Percentiles rank a stretch among this genome's conserved stretches.
Conservation (phyloP, 305 asterid species). For the Salvia sclarea region DNA sequence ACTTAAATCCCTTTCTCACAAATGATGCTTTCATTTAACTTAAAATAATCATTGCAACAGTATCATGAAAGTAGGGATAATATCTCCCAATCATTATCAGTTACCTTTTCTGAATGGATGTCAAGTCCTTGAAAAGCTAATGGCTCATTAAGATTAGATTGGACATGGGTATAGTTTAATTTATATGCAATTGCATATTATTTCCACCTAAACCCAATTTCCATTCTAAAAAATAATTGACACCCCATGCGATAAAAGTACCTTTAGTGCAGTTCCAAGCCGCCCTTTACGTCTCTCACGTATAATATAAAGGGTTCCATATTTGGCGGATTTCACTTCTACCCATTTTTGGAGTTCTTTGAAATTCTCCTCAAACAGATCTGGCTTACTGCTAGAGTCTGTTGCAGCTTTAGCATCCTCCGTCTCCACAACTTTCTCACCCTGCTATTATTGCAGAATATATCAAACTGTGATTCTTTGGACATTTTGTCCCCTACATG, state of each 20-base stretch:
- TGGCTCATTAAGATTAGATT: neutral
- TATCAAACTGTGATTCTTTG: neutral
- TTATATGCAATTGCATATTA: slow-evolving; percentile 10
- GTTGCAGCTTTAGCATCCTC: slow-evolving; percentile 45
- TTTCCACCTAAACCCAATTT: slow-evolving; percentile 9
- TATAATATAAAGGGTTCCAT: slow-evolving; percentile 66
- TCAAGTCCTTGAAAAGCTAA: neutral
- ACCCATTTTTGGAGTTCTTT: slow-evolving; percentile 92
- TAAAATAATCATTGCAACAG: no score
- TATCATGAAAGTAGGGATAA: no score
- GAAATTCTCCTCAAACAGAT: slow-evolving; percentile 78
- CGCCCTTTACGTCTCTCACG: slow-evolving; percentile 76
- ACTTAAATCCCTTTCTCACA: no score
- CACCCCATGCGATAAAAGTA: slow-evolving; percentile 32
- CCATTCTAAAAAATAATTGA: neutral
- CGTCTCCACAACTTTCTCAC: slow-evolving; percentile 42
- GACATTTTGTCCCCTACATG: neutral
- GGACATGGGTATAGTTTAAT: neutral
- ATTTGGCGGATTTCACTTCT: slow-evolving; percentile 69
- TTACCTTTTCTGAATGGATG: neutral
- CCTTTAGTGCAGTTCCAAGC: slow-evolving; percentile 91
- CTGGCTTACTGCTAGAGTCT: slow-evolving; percentile 45
- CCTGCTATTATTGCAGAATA: slow-evolving; percentile 38
- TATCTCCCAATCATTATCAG: neutral
- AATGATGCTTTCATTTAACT: no score